Percentiles rank a stretch among this genome's conserved stretches.
Conservation (phyloP, 2,329 filamentous ascomycete genomes). For the Aspergillus transmontanensis region DNA sequence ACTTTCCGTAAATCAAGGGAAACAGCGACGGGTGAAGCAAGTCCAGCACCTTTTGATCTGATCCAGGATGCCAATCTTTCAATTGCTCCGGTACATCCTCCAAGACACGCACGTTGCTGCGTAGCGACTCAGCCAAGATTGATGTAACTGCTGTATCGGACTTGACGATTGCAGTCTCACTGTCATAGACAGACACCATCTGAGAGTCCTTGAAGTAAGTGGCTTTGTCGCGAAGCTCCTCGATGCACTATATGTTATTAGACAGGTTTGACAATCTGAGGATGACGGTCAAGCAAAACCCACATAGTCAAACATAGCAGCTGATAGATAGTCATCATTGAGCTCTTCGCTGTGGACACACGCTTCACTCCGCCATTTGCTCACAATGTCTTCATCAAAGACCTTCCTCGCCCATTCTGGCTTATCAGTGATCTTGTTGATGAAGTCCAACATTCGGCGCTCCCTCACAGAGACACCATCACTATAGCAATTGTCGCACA, state of each 20-base stretch:
- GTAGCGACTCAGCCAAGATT: slow-evolving; percentile 47
- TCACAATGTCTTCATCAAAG: slow-evolving; percentile 36
- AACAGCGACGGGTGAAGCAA: slow-evolving; percentile 64
- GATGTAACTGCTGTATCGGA: slow-evolving; percentile 48
- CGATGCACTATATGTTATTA: not conserved
- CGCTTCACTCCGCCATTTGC: slow-evolving; percentile 38
- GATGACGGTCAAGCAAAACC: not conserved
- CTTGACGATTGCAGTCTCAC: slow-evolving; percentile 1
- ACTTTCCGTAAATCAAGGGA: slow-evolving; percentile 34
- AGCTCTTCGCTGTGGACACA: not conserved
- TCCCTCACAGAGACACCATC: slow-evolving; percentile 2
- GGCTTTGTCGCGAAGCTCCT: slow-evolving; percentile 5
- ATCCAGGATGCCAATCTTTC: slow-evolving; percentile 66
- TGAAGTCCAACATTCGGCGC: slow-evolving; percentile 8
- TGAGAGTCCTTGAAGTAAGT: not conserved
- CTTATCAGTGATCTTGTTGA: slow-evolving; percentile 43
- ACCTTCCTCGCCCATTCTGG: slow-evolving; percentile 44
- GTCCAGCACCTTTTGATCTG: slow-evolving; percentile 60
- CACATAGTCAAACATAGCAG: slow-evolving; percentile 4
- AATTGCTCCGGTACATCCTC: slow-evolving; percentile 50
- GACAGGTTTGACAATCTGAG: not conserved
- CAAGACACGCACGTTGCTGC: slow-evolving; percentile 50
- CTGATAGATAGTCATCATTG: not conserved
- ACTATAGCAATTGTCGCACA: not conserved
- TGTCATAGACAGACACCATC: slow-evolving; percentile 2